Evolutionary conservation across 176 grass and related monocot species (phyloP).

Genomic region (Carex parvula): DNA sequence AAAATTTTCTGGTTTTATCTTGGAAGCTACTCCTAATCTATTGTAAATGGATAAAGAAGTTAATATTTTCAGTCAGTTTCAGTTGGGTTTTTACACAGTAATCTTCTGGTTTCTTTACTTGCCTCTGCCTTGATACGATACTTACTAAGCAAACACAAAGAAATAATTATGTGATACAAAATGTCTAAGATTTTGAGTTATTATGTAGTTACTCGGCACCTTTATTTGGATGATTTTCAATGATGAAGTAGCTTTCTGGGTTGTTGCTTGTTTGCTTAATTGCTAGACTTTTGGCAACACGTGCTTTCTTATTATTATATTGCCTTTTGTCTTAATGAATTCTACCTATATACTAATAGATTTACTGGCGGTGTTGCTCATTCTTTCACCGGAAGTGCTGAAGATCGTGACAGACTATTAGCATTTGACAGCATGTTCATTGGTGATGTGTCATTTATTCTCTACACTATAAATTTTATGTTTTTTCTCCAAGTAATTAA

Average conservation of each 20-base stretch:
- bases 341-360: slow-evolving; percentile 30
- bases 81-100: not conserved
- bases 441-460: slow-evolving; percentile 36
- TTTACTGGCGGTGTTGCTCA: slow-evolving; percentile 82
- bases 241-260: not conserved
- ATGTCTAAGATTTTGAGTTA: not conserved
- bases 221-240: not conserved
- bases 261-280: not conserved
- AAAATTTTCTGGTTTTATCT: not conserved
- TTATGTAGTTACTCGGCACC: no score
- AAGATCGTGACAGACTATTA: slow-evolving; percentile 75
- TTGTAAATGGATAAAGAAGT: not conserved
- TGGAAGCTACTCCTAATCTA: not conserved
- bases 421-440: slow-evolving; percentile 89
- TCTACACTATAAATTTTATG: not conserved
- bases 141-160: not conserved
- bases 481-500: not conserved
- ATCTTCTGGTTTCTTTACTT: not conserved
- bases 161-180: not conserved
- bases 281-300: not conserved
- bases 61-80: not conserved
- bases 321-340: not conserved
- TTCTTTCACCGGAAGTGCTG: slow-evolving; percentile 82
- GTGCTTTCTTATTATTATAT: not conserved
- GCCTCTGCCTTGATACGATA: not conserved